Percentiles rank a stretch among this genome's conserved stretches.
Conservation (phyloP, 2,329 filamentous ascomycete species). For the Trichoderma harzianum region DNA sequence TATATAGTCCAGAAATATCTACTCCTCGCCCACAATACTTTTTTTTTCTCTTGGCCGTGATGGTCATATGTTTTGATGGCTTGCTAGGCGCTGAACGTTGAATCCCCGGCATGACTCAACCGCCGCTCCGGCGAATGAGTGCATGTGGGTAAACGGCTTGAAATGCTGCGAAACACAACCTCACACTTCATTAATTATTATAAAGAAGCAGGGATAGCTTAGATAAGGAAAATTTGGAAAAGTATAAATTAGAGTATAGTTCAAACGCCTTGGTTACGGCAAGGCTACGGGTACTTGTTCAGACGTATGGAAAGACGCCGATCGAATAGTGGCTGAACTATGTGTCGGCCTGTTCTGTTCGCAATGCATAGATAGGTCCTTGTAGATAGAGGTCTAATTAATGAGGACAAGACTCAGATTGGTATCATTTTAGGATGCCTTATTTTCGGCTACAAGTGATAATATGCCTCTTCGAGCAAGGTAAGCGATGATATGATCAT, state of each 20-base stretch:
- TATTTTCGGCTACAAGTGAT: no score
- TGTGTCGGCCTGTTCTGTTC: no score
- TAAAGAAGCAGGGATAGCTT: not conserved
- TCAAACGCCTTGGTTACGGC: not conserved
- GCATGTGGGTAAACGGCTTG: not conserved
- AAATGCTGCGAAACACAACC: not conserved
- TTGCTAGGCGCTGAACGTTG: not conserved
- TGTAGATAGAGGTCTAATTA: no score
- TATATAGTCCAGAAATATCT: not conserved
- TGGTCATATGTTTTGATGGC: not conserved
- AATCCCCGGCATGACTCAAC: not conserved
- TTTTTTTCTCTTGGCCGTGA: not conserved
- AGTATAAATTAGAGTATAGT: not conserved
- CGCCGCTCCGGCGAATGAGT: not conserved
- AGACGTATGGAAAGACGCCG: no score
- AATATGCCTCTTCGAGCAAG: no score
- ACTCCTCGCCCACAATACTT: accelerated
- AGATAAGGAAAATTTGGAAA: not conserved
- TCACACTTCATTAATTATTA: not conserved
- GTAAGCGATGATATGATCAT: no score
- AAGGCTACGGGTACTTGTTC: no score
- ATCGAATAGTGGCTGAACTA: no score
- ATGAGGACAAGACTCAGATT: no score
- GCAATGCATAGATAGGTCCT: no score
- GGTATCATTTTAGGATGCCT: no score